Evolutionary conservation across 495 filamentous ascomycete genomes (phyloP), one percentile per base, ranked within the genome.

Genomic region (Poronia punctata): DNA sequence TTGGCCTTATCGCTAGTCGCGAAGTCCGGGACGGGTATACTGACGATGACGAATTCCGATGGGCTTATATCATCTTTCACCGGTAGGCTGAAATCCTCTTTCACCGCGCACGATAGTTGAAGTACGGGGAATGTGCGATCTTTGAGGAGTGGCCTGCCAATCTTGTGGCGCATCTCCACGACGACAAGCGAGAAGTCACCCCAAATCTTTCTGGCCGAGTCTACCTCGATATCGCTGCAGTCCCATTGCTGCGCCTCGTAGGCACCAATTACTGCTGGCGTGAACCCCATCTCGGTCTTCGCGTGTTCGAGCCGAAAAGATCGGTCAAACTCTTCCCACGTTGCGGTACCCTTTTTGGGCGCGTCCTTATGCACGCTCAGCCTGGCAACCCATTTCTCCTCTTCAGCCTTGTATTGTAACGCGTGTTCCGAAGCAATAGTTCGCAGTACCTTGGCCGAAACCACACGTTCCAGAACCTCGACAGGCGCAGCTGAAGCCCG

Each of bases 371-470:
- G 84, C 23, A 73, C 59, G 49, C 76, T 83, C 36, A 69, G 66
- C 21, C 86, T 72, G 35, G 73, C 81, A 41, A 77, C 76, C 86
- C 86, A 87, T 39, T 69, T 74, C 52, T 87, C 81, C 18, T 63
- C 62, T 22, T 59, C 44, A 7, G 41, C 28, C 24, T 52, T 59
- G 12, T 29, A 18, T 12, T 26, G 23, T 14, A 32, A 28, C 2
- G 27, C 31, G 3, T 47, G 34, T 23, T 39, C 23, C 0, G 32
- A n/a, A 3, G 32, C 52, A 9, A 58, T 38, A 11, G 38, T 26
- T 21, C 52, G 48, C 11, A 74, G 46, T 20, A 66, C 66, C 25
- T 48, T 45, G 7, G 55, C 57, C n/a, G 56, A 46, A 35, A 77
- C 58, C 4, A 52, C 49, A 34, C 57, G 60, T 30, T 69, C 66